Percentiles rank a stretch among this genome's conserved stretches.
These are phyloP conservation scores for Macadamia tetraphylla DNA, from an alignment of 164 flowering plant species.

Conservation along the genomic window DNA sequence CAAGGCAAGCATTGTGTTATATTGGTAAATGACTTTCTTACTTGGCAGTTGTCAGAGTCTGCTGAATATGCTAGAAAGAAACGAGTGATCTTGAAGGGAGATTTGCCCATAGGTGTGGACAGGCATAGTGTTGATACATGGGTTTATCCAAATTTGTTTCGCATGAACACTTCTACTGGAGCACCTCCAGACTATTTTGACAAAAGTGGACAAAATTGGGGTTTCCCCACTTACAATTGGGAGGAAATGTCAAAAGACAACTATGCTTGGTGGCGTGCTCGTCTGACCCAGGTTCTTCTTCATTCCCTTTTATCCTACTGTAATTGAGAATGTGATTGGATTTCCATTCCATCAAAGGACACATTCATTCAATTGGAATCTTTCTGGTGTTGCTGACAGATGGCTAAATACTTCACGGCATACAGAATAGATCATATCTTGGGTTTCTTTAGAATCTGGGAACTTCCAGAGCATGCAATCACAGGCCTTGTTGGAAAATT, in stretches of 20 bases:
- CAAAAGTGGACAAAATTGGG: constrained; percentile 97
- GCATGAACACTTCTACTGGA: constrained; percentile 94
- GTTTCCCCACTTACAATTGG: constrained; percentile 96
- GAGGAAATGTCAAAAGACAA: constrained; percentile 97
- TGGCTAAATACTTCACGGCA: constrained; percentile 94
- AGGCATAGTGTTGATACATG: constrained; percentile 96
- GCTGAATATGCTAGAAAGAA: constrained; percentile 83
- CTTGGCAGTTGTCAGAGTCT: constrained; percentile 69
- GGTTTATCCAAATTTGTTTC: constrained; percentile 87
- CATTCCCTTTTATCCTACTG: not conserved
- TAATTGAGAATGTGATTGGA: not conserved
- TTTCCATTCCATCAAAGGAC: not conserved
- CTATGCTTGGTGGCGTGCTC: constrained; percentile 99
- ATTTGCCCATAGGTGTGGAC: constrained; percentile 93
- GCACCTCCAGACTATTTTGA: constrained; percentile 97
- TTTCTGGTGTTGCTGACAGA: constrained; percentile 34
- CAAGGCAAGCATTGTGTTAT: not conserved
- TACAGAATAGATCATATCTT: constrained; percentile 94
- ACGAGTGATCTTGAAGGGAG: constrained; percentile 87
- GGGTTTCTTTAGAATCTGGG: constrained; percentile 99
- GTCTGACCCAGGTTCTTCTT: constrained; percentile 66
- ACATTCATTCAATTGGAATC: not conserved
- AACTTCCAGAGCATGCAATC: constrained; percentile 89
- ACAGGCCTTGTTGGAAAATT: constrained; percentile 92
- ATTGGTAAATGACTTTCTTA: not conserved